Conservation (phyloP, 257 asterid species). For the Solanum appendiculatum region DNA sequence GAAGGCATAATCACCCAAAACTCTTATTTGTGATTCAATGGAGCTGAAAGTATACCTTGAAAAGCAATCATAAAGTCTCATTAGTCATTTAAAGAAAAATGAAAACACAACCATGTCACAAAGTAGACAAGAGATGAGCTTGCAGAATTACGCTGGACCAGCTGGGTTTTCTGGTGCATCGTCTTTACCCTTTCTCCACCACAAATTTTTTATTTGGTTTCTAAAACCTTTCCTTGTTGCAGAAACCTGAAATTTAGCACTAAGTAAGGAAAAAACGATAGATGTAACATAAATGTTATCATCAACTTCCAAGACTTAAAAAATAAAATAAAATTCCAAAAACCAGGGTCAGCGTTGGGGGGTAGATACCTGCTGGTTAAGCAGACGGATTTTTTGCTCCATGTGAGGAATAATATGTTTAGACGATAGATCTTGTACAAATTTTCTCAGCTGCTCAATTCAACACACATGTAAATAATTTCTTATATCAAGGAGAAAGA, state of each 20-base stretch:
- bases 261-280: neutral
- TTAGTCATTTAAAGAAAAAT: conserved; percentile 15
- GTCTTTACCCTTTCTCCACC: conserved; percentile 99
- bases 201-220: conserved; percentile 91
- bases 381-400: conserved; percentile 88
- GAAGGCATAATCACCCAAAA: conserved; percentile 94
- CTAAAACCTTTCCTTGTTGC: conserved; percentile 96
- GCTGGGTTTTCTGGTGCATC: conserved; percentile 60
- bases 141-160: conserved; percentile 52
- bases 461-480: conserved; percentile 2
- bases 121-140: conserved; percentile 7
- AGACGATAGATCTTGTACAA: conserved; percentile 77
- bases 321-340: neutral
- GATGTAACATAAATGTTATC: neutral
- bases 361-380: conserved; percentile 76
- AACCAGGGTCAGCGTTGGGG: neutral
- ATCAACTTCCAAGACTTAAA: neutral
- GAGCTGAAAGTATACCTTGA: conserved; percentile 94
- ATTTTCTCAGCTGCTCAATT: conserved; percentile 52
- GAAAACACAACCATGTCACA: conserved; percentile 10
- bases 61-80: conserved; percentile 23
- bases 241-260: conserved; percentile 56
- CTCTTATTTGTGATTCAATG: conserved; percentile 89
- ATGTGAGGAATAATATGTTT: conserved; percentile 89
- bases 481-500: neutral